Evolutionary conservation across 139 green algal genomes (phyloP).

Genomic region (Picocystis salinarum): DNA sequence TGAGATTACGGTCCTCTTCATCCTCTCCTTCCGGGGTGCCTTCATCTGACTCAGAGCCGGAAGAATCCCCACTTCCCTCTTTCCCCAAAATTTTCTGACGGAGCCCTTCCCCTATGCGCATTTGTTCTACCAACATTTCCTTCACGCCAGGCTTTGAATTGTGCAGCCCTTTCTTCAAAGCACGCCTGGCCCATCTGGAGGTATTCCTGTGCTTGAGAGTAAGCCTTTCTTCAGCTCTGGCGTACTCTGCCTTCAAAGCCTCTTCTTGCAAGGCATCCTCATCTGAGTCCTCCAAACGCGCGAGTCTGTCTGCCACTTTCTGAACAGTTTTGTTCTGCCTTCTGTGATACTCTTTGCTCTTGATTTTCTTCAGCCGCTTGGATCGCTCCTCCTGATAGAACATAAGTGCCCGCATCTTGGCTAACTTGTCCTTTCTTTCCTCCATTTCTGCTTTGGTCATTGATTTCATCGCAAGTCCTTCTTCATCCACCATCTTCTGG

Average conservation of each 20-base stretch:
- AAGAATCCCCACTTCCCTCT: not conserved
- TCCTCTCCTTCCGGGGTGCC: slow-evolving; percentile 16
- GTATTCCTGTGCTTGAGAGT: slow-evolving; percentile 85
- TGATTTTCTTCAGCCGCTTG: slow-evolving; percentile 71
- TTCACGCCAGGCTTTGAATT: slow-evolving; percentile 16
- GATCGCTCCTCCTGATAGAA: slow-evolving; percentile 81
- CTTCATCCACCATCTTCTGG: slow-evolving; percentile 22
- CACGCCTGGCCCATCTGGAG: slow-evolving; percentile 60
- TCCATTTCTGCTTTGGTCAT: slow-evolving; percentile 55
- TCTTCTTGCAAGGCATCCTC: slow-evolving; percentile 49
- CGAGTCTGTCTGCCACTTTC: not conserved
- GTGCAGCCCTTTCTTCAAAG: slow-evolving; percentile 38
- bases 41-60: slow-evolving; percentile 3
- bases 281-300: slow-evolving; percentile 2
- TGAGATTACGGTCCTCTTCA: slow-evolving; percentile 4
- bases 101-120: slow-evolving; percentile 61
- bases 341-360: slow-evolving; percentile 43
- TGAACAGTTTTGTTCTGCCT: slow-evolving; percentile 17
- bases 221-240: slow-evolving; percentile 56
- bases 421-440: slow-evolving; percentile 41
- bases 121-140: slow-evolving; percentile 65
- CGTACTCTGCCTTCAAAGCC: not conserved
- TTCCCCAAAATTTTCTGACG: slow-evolving; percentile 37
- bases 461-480: slow-evolving; percentile 10
- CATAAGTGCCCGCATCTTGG: slow-evolving; percentile 61